These are phyloP conservation scores for Microsporum ferrugineum DNA, from an alignment of 2,329 filamentous ascomycete genomes.

Conservation along the genomic window DNA sequence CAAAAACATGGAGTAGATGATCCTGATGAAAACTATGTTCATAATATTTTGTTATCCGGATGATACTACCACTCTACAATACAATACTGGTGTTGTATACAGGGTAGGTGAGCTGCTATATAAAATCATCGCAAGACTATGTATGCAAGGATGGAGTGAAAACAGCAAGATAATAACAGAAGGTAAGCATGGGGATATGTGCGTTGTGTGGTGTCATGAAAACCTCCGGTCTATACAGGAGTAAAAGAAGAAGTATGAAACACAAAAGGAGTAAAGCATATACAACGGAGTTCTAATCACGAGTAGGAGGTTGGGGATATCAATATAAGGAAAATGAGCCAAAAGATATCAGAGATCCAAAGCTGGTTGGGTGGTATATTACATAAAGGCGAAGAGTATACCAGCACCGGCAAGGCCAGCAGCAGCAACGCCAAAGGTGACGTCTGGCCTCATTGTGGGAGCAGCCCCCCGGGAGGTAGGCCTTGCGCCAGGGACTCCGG, in stretches of 20 bases:
- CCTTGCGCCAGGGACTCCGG: not conserved
- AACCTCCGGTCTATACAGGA: not conserved
- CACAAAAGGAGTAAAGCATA: not conserved
- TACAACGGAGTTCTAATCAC: not conserved
- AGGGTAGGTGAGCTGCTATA: not conserved
- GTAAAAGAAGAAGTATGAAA: not conserved
- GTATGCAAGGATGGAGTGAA: not conserved
- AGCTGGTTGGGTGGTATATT: not conserved
- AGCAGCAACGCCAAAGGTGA: slow-evolving; percentile 8
- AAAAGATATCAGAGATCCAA: not conserved
- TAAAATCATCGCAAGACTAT: not conserved
- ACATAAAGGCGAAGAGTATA: slow-evolving; percentile 13
- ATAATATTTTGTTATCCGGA: not conserved
- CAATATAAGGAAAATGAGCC: not conserved
- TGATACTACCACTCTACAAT: not conserved
- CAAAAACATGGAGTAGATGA: not conserved
- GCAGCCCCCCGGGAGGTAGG: slow-evolving; percentile 2
- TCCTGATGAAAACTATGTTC: not conserved
- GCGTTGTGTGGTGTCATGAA: not conserved
- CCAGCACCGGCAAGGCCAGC: slow-evolving; percentile 13
- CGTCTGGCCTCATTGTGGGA: slow-evolving; percentile 9
- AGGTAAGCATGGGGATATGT: not conserved
- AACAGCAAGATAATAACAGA: not conserved
- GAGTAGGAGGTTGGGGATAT: not conserved
- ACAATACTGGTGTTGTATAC: too few species aligned